Evolutionary conservation across 768 basidiomycete genomes (phyloP), one percentile per base, ranked within the genome.

Genomic region (Asterophora lycoperdoides): DNA sequence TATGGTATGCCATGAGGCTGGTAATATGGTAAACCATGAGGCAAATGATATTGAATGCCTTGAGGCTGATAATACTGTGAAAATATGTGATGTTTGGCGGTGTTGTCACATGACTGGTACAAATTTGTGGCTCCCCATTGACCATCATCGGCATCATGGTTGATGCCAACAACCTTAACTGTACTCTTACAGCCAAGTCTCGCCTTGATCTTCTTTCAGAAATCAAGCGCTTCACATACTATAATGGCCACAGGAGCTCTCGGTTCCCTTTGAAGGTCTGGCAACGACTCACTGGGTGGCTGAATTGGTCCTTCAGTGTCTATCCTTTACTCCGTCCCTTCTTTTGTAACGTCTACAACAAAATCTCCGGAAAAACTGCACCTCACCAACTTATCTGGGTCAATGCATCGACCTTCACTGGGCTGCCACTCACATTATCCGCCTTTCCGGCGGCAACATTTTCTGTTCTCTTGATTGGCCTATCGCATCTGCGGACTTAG

Each of bases 251-350:
- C 23, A 38, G 10, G 8, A 23, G 14, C 8, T 9, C 9, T 1
- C 38, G 30, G 9, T 55, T 11, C 26, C 9, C 43, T 51, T 1
- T 15, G 35, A 53, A 15, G 37, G 47, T 30, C n/a, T 44, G 56
- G 17, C 30, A 57, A 9, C 26, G 34, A 14, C 43, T 74, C 0
- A 61, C 63, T 0, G 73, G 74, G 0, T 68, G 62, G 53, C 26
- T 68, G 10, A 76, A 73, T 45, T 76, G 74, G 72, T 41, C 52
- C 0, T 55, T 74, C 26, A 73, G 74, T 42, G 66, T 69, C 1
- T 66, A 54, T 20, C 68, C 69, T 0, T 51, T 67, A 0, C 48
- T 69, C 0, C 52, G 58, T 0, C 73, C 71, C 0, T 59, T 48
- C 1, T 57, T 74, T 1, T 51, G 40, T 3, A 46, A 54, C 5